A percentile compares a stretch with the other conserved stretches of the same genome.
Evolutionary conservation across 164 flowering plant species (phyloP).

Genomic region (Annona squamosa): DNA sequence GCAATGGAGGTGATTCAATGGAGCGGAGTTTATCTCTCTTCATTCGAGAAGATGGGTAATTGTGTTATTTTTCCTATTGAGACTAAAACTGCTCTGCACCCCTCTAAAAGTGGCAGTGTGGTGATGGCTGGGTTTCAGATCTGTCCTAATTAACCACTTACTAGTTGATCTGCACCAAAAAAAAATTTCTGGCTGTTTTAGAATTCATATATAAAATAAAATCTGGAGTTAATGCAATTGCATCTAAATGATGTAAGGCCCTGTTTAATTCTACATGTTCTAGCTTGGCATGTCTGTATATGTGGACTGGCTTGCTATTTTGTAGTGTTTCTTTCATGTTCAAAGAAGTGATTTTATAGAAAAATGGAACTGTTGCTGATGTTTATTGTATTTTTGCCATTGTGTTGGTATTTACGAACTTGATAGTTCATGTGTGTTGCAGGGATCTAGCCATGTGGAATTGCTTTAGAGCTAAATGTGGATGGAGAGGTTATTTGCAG

Average conservation of each 20-base stretch:
- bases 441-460: conserved; percentile 50
- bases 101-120: background rate
- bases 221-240: background rate
- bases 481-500: conserved; percentile 50
- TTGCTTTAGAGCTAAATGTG: conserved; percentile 67
- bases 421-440: conserved; percentile 2
- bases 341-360: too few species aligned
- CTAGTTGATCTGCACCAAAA: background rate
- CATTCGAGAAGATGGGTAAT: conserved; percentile 45
- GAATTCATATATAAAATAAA: too few species aligned
- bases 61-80: background rate
- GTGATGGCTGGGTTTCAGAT: too few species aligned
- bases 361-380: background rate
- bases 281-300: background rate
- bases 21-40: conserved; percentile 59
- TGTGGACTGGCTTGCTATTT: background rate
- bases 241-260: background rate
- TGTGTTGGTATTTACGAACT: background rate
- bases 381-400: background rate
- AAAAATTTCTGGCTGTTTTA: background rate
- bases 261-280: background rate
- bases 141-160: background rate
- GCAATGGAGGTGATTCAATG: conserved; percentile 55
- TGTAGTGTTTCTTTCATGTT: background rate
- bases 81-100: background rate